phyloP scores from a whole-genome alignment of 2,329 filamentous ascomycete species.

The Diaporthe nobilis region DNA sequence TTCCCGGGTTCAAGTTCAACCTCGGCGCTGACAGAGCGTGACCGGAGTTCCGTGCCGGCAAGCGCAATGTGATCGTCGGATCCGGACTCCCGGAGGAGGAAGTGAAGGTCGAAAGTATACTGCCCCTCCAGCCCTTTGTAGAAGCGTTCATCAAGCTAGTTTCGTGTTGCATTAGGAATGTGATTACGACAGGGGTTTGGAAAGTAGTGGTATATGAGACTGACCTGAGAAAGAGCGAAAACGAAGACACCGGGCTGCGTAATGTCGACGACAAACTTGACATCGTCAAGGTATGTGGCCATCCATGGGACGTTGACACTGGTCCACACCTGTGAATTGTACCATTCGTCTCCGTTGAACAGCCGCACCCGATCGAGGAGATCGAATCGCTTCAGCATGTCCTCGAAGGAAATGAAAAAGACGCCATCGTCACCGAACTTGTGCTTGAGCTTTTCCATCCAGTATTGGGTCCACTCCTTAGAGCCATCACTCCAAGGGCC shows the following conservation, averaged over 20 bases:
- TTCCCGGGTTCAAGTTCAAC: constrained; percentile 77
- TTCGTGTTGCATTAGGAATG: background rate
- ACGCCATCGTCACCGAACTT: constrained; percentile 79
- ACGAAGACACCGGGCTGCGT: constrained; percentile 58
- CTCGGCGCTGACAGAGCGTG: constrained; percentile 78
- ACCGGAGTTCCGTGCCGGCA: constrained; percentile 55
- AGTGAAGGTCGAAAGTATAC: constrained; percentile 59
- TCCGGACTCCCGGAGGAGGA: constrained; percentile 54
- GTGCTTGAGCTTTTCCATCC: constrained; percentile 76
- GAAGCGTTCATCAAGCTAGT: constrained; percentile 61
- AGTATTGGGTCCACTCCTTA: constrained; percentile 80
- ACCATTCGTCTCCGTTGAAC: constrained; percentile 60
- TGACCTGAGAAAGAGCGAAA: constrained; percentile 57
- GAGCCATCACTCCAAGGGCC: constrained; percentile 82
- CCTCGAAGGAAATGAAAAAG: constrained; percentile 62
- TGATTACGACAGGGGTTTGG: background rate
- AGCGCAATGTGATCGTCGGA: constrained; percentile 42
- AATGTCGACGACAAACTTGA: constrained; percentile 59
- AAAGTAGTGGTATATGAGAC: background rate
- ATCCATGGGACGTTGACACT: constrained; percentile 60
- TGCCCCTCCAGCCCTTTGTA: constrained; percentile 60
- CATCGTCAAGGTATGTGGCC: constrained; percentile 58
- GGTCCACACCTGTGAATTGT: constrained; percentile 60
- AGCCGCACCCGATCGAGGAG: constrained; percentile 61
- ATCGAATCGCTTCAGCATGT: constrained; percentile 61